Evolutionary conservation across 257 asterid species (phyloP), one percentile per base, ranked within the genome.

Genomic region (Coffea eugenioides): DNA sequence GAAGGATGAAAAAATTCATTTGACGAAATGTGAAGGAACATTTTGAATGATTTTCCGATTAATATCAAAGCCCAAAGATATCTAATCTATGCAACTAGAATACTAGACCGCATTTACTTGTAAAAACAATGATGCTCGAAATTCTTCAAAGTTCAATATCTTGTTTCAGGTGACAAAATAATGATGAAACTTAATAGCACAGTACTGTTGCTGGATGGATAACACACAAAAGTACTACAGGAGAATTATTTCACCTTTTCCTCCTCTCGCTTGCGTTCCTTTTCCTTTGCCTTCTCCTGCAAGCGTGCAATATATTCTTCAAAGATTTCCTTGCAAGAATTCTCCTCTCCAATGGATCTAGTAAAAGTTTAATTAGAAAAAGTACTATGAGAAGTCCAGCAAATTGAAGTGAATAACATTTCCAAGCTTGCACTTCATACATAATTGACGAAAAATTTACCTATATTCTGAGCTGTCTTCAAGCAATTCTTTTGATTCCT

Each of bases 251-350:
- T 82, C 83, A 93, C 99, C 97, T 95, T 95, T 69, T 93, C 99
- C 83, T 95, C 99, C 81, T 93, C 98, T 76, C 98, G 90, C 84
- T 90, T 93, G 69, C 97, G 97, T 77, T 93, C 99, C 89, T 94
- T 96, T 59, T 94, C 99, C 89, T 90, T 93, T 23, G 81, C 82
- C 84, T 92, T 96, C 88, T 93, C 99, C 86, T 86, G 97, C 88
- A 92, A 74, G 81, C 95, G 96, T 74, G 89, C 85, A 80, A 92
- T 77, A 83, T 90, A 88, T 73, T 94, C 99, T 84, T 94, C 93
- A 80, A 93, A 96, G 79, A 89, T 82, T 83, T 86, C 98, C 87
- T 74, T 89, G 80, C 96, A 90, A 39, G 70, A 61, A 91, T 87
- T 89, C 80, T 95, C 98, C 70, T 93, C 99, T 77, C 97, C 97